Evolutionary conservation across 2,329 filamentous ascomycete genomes (phyloP).

Genomic region (Epichloe coenophiala): DNA sequence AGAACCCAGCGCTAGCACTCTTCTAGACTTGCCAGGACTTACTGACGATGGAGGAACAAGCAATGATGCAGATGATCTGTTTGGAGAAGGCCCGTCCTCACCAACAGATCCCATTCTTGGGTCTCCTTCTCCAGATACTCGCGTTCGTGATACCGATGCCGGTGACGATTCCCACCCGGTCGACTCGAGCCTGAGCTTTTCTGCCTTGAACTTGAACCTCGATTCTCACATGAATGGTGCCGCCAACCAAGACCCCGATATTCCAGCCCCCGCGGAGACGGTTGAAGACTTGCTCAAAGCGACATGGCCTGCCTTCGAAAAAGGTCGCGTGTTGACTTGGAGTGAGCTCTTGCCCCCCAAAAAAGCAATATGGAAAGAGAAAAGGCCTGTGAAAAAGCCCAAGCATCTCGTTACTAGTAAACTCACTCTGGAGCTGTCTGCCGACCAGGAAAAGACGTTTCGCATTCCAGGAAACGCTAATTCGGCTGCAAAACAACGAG

Average conservation of each 20-base stretch:
- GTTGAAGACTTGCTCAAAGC: conserved; percentile 64
- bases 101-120: conserved; percentile 29
- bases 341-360: conserved; percentile 76
- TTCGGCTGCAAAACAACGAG: conserved; percentile 37
- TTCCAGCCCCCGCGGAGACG: conserved; percentile 58
- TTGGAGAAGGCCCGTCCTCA: conserved; percentile 47
- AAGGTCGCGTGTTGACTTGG: conserved; percentile 62
- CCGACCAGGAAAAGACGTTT: conserved; percentile 79
- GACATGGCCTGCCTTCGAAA: conserved; percentile 69
- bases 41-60: conserved; percentile 48
- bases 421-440: conserved; percentile 70
- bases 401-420: conserved; percentile 79
- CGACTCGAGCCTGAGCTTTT: conserved; percentile 21
- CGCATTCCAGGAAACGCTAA: conserved; percentile 52
- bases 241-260: conserved; percentile 45
- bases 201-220: conserved; percentile 34
- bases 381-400: conserved; percentile 64
- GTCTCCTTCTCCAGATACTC: conserved; percentile 30
- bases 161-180: conserved; percentile 20
- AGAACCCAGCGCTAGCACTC: conserved; percentile 32
- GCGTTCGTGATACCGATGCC: conserved; percentile 26
- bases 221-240: conserved; percentile 28
- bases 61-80: conserved; percentile 52
- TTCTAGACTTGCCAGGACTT: conserved; percentile 36
- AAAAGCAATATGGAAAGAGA: conserved; percentile 63